Evolutionary conservation across 129 eudicot species (phyloP), one percentile per base, ranked within the genome.

Genomic region (Saposhnikovia divaricata): DNA sequence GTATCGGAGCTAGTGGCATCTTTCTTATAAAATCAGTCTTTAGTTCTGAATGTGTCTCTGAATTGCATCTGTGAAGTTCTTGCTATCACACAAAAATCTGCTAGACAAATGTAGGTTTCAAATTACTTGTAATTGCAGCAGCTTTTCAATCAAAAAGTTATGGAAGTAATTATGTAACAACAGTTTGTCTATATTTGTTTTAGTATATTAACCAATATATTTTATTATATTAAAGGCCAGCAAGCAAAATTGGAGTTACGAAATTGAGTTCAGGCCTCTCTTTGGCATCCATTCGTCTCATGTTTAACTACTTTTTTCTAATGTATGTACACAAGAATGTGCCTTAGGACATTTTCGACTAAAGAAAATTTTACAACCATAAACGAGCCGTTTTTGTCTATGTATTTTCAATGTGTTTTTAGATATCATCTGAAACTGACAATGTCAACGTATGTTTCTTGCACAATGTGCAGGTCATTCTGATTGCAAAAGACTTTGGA

Each of bases 401-500:
- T 55, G 4, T 27, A 15, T 63, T 63, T 14, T 63, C 70, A 63
- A 63, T 63, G 38, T 25, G 28, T 1, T n/a, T 63, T 8, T n/a
- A 25, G 9, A 25, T n/a, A 66, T 59, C 12, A 23, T 2, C 69
- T 57, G 34, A 9, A 61, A 21, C 15, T 2, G 31, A 59, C 1
- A 3, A 21, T n/a, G 37, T n/a, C 2, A 11, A 72, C 45, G 16
- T 31, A 38, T 19, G 2, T 71, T 39, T 0, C n/a, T 8, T 42
- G 50, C 14, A 61, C 34, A 40, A 72, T 21, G 48, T 65, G 47
- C 78, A 85, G 88, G 80, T 73, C 27, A 69, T 82, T 23, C 72
- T 85, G 2, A 80, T 85, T 28, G 88, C 76, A 38, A 85, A 85
- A 65, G 85, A 85, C 77, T 79, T 75, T 79, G 88, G 88, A 72